These are phyloP conservation scores for Trametes cinnabarina DNA, from an alignment of 768 basidiomycete species.

Conservation along the genomic window DNA sequence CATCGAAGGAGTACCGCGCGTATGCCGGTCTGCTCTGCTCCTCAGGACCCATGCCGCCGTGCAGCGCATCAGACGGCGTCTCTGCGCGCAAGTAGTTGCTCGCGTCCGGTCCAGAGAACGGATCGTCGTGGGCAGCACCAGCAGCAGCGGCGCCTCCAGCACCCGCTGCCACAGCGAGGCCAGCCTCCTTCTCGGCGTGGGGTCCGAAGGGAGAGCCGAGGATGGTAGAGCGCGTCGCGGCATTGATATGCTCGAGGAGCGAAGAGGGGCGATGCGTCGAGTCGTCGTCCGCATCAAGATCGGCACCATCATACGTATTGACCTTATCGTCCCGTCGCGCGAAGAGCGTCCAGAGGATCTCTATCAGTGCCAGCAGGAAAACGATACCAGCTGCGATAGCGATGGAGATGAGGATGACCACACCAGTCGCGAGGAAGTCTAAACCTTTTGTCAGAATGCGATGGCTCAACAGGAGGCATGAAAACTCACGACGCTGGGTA, in stretches of 20 bases:
- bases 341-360: slow-evolving; percentile 88
- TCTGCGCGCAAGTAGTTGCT: slow-evolving; percentile 79
- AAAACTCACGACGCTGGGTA: slow-evolving; percentile 57
- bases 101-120: slow-evolving; percentile 64
- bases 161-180: slow-evolving; percentile 24
- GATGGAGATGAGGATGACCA: slow-evolving; percentile 96
- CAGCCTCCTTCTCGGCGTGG: slow-evolving; percentile 56
- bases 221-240: slow-evolving; percentile 82
- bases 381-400: slow-evolving; percentile 94
- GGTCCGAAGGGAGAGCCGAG: slow-evolving; percentile 47
- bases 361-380: slow-evolving; percentile 80
- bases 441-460: too few relatives aligned
- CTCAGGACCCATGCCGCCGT: slow-evolving; percentile 57
- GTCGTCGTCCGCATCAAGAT: slow-evolving; percentile 72
- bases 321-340: slow-evolving; percentile 74
- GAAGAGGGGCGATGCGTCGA: slow-evolving; percentile 80
- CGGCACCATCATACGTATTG: slow-evolving; percentile 58
- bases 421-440: slow-evolving; percentile 88
- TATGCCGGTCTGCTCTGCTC: slow-evolving; percentile 73
- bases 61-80: slow-evolving; percentile 74
- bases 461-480: not conserved
- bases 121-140: slow-evolving; percentile 42
- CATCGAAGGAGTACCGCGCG: slow-evolving; percentile 83
- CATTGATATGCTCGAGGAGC: slow-evolving; percentile 86
- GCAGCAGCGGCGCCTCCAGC: slow-evolving; percentile 16